A percentile compares a stretch with the other conserved stretches of the same genome.
These are phyloP conservation scores for Quercus robur DNA, from an alignment of 306 rosid genomes.

Conservation along the genomic window DNA sequence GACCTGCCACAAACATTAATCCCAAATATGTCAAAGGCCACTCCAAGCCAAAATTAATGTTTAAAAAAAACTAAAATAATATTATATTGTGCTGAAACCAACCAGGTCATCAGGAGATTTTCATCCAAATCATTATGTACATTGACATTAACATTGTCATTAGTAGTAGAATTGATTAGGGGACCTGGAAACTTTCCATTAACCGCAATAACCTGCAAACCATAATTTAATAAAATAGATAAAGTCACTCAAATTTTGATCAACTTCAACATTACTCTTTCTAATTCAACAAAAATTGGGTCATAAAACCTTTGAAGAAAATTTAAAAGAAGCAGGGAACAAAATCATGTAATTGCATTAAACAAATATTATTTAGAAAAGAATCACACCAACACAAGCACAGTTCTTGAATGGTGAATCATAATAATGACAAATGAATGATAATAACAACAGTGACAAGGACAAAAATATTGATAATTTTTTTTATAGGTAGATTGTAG, in stretches of 20 bases:
- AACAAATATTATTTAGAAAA: background rate
- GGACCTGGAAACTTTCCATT: slow-evolving; percentile 83
- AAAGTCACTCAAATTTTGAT: background rate
- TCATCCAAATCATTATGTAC: slow-evolving; percentile 75
- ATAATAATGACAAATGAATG: background rate
- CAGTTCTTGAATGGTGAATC: background rate
- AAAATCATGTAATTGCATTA: background rate
- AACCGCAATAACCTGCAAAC: slow-evolving; percentile 69
- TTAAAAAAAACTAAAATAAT: background rate
- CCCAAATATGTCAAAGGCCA: slow-evolving; percentile 1
- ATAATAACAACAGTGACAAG: background rate
- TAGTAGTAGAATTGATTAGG: slow-evolving; percentile 65
- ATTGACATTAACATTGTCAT: slow-evolving; percentile 60
- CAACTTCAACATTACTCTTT: background rate
- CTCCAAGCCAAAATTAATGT: background rate
- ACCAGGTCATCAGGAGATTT: slow-evolving; percentile 77
- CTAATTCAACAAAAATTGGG: background rate
- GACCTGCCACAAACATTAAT: slow-evolving; percentile 49
- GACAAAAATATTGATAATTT: background rate
- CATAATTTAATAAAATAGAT: background rate
- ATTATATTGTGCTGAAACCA: slow-evolving; percentile 19
- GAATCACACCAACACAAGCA: background rate
- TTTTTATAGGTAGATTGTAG: too few species aligned
- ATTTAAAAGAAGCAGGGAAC: background rate
- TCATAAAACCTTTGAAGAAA: background rate